Conservation (phyloP, 2,329 filamentous ascomycete genomes). For the Cercospora sojina region DNA sequence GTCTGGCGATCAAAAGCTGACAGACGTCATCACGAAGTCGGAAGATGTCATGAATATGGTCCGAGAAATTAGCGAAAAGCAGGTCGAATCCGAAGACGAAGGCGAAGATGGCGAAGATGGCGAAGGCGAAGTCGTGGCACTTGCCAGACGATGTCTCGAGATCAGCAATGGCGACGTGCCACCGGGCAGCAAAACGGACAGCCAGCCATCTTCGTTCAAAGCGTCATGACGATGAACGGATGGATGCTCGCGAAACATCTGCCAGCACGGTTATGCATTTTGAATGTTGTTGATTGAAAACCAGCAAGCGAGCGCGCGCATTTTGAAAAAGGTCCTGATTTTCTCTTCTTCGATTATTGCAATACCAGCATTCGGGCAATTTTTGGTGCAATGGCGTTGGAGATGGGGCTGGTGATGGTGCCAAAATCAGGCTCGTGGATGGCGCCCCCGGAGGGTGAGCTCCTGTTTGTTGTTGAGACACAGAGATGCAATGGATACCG, state of each 20-base stretch:
- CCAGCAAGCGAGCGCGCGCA: conserved; percentile 23
- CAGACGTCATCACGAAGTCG: conserved; percentile 82
- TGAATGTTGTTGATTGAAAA: conserved; percentile 17
- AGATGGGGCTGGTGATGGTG: not conserved
- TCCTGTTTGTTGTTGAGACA: not conserved
- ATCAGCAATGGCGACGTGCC: conserved; percentile 28
- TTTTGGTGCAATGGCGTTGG: conserved; percentile 4
- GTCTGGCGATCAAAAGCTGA: conserved; percentile 87
- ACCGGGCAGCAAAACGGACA: conserved; percentile 21
- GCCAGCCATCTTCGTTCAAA: conserved; percentile 27
- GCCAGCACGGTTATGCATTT: conserved; percentile 14
- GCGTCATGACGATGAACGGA: conserved; percentile 9
- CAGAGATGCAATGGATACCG: not conserved
- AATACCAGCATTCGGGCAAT: conserved; percentile 20
- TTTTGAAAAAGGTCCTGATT: conserved; percentile 4
- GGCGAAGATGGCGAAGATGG: conserved; percentile 89
- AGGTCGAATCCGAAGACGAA: conserved; percentile 76
- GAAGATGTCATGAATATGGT: conserved; percentile 92
- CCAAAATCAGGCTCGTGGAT: not conserved
- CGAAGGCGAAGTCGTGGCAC: conserved; percentile 85
- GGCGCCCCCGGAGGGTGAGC: conserved; percentile 8
- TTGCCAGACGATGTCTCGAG: conserved; percentile 87
- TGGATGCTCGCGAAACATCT: not conserved
- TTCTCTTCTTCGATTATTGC: conserved; percentile 10
- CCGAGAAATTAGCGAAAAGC: conserved; percentile 83